Evolutionary conservation across 202 grass and related monocot species (phyloP).

Genomic region (Musa balbisiana): DNA sequence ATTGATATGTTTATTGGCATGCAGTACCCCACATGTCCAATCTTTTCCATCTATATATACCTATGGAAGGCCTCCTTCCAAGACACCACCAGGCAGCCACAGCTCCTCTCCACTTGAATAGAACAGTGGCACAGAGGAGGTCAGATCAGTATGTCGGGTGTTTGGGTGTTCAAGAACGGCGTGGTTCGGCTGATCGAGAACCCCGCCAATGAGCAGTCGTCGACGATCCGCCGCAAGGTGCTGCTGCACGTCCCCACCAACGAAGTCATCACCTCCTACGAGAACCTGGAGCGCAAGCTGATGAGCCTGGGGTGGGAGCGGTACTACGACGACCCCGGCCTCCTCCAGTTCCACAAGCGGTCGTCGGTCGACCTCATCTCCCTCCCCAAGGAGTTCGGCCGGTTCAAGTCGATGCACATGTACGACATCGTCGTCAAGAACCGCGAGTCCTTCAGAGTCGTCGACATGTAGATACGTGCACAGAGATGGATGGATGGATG

Average conservation of each 20-base stretch:
- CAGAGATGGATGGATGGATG: no score
- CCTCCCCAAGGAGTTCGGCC: conserved; percentile 6
- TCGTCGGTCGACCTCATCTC: conserved; percentile 17
- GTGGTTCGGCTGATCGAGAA: conserved; percentile 12
- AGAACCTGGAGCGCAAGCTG: background rate
- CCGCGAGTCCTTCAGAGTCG: conserved; percentile 5
- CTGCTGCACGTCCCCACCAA: conserved; percentile 9
- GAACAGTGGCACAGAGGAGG: background rate
- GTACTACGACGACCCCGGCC: conserved; percentile 12
- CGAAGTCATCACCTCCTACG: conserved; percentile 11
- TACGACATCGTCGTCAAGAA: conserved; percentile 24
- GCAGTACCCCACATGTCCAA: background rate
- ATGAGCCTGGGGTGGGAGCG: conserved; percentile 5
- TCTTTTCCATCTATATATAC: background rate
- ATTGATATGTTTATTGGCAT: no score
- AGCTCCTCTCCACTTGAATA: background rate
- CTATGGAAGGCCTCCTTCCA: background rate
- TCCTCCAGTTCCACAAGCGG: conserved; percentile 16
- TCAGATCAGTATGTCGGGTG: background rate
- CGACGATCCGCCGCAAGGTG: background rate
- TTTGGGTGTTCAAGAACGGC: conserved; percentile 20
- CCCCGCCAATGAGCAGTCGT: conserved; percentile 11
- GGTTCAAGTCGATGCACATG: conserved; percentile 21
- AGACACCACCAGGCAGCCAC: background rate
- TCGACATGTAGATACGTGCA: conserved; percentile 4